Conservation (phyloP, 805 yeast species). For the Yamadazyma akitaensis region DNA sequence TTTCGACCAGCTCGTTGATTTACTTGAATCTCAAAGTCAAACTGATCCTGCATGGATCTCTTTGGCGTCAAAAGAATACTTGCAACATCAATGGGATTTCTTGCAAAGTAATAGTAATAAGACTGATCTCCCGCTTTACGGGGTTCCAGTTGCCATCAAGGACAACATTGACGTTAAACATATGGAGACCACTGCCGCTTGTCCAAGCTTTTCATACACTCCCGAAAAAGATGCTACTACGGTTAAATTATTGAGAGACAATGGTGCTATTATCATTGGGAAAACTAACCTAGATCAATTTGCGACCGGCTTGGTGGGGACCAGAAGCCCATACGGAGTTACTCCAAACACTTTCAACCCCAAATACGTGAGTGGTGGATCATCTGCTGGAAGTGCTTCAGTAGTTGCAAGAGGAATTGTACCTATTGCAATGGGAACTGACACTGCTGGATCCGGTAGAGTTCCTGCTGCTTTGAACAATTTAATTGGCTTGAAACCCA, state of each 20-base stretch:
- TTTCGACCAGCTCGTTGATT: constrained; percentile 41
- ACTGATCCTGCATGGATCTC: constrained; percentile 93
- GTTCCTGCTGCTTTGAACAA: constrained; percentile 96
- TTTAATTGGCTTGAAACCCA: constrained; percentile 87
- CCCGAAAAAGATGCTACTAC: constrained; percentile 75
- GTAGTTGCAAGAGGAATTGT: constrained; percentile 88
- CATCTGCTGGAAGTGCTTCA: constrained; percentile 93
- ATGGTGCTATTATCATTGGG: constrained; percentile 92
- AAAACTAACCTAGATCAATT: constrained; percentile 96
- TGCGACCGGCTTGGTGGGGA: constrained; percentile 96
- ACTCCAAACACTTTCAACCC: constrained; percentile 76
- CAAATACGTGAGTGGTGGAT: constrained; percentile 89
- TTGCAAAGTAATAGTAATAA: constrained; percentile 62
- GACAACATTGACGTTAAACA: constrained; percentile 90
- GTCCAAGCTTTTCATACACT: constrained; percentile 73
- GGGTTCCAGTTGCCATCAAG: constrained; percentile 93
- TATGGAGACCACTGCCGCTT: constrained; percentile 89
- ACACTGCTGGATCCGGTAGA: constrained; percentile 97
- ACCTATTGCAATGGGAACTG: constrained; percentile 89
- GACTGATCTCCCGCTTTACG: constrained; percentile 64
- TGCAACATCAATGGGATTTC: constrained; percentile 74
- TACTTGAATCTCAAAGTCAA: constrained; percentile 50
- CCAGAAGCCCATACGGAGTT: constrained; percentile 91
- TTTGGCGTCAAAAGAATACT: constrained; percentile 56
- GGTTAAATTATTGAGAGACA: constrained; percentile 68